Evolutionary conservation across 768 basidiomycete genomes (phyloP).

Genomic region (Lanmaoa rubissima): DNA sequence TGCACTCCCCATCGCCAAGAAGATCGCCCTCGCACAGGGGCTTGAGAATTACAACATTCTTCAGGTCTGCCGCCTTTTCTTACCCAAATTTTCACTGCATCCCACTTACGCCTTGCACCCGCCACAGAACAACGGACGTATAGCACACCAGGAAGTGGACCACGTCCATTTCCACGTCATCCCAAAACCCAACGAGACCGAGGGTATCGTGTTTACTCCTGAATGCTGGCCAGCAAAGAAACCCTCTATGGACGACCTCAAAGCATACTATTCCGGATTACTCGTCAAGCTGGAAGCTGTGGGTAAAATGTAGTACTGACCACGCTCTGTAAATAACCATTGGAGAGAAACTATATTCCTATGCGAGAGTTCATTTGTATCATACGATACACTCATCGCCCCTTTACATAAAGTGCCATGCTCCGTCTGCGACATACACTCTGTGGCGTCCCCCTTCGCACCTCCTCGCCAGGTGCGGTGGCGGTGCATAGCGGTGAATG

Average conservation of each 20-base stretch:
- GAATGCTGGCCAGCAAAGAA: conserved; percentile 51
- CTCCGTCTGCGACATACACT: too few species aligned
- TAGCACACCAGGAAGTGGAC: conserved; percentile 69
- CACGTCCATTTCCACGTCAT: conserved; percentile 96
- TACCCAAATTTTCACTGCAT: too few species aligned
- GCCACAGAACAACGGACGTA: conserved; percentile 62
- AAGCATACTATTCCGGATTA: conserved; percentile 20
- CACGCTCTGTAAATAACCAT: not conserved
- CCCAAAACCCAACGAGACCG: conserved; percentile 71
- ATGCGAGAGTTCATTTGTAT: not conserved
- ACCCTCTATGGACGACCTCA: conserved; percentile 21
- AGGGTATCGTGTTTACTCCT: conserved; percentile 67
- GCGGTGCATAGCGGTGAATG: too few species aligned
- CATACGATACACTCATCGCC: too few species aligned
- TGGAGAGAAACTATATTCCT: not conserved
- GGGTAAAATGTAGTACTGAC: conserved; percentile 16
- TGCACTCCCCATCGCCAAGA: conserved; percentile 78
- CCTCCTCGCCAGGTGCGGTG: too few species aligned
- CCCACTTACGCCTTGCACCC: not conserved
- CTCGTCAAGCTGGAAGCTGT: conserved; percentile 14
- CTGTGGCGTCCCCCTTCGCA: too few species aligned
- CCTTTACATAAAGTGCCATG: too few species aligned
- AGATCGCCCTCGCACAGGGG: conserved; percentile 76
- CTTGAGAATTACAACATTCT: conserved; percentile 84
- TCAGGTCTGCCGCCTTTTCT: conserved; percentile 39